phyloP scores from a whole-genome alignment of 225 moss, liverwort and hornwort species.

The Anthoceros angustus region DNA sequence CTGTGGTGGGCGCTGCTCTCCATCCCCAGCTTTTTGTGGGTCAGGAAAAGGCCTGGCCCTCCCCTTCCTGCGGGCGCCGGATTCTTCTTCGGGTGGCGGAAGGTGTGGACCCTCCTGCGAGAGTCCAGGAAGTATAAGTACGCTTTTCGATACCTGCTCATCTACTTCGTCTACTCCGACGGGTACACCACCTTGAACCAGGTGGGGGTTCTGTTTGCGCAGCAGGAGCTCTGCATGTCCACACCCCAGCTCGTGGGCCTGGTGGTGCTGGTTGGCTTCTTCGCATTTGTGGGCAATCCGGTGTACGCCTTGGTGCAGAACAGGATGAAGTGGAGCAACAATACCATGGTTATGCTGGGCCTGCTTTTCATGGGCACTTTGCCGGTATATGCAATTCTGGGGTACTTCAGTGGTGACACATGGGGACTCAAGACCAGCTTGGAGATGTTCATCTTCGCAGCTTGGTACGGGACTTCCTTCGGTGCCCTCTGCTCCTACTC shows the following conservation, averaged over 20 bases:
- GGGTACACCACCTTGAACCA: slow-evolving; percentile 25
- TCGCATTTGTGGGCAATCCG: slow-evolving; percentile 19
- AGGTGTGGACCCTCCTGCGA: slow-evolving; percentile 9
- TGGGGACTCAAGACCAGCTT: slow-evolving; percentile 16
- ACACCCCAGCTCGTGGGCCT: slow-evolving; percentile 17
- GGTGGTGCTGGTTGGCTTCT: slow-evolving; percentile 13
- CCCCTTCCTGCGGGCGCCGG: slow-evolving; percentile 8
- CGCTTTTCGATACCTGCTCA: slow-evolving; percentile 22
- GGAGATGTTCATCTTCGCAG: slow-evolving; percentile 19
- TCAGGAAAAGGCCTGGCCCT: slow-evolving; percentile 18
- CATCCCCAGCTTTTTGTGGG: slow-evolving; percentile 16
- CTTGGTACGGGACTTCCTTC: slow-evolving; percentile 18
- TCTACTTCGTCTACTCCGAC: slow-evolving; percentile 29
- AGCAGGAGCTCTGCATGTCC: slow-evolving; percentile 30
- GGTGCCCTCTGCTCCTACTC: slow-evolving; percentile 22
- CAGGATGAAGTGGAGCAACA: slow-evolving; percentile 14
- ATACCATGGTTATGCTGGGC: slow-evolving; percentile 13
- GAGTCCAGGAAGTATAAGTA: slow-evolving; percentile 18
- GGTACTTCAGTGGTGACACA: slow-evolving; percentile 12
- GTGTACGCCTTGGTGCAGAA: slow-evolving; percentile 14
- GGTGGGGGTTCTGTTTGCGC: slow-evolving; percentile 21
- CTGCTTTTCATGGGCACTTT: slow-evolving; percentile 17
- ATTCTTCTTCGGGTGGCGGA: slow-evolving; percentile 20
- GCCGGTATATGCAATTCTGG: slow-evolving; percentile 16
- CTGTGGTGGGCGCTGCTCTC: slow-evolving; percentile 24